Conservation (phyloP, 371 early-diverging fungal species). For the Zychaea mexicana region DNA sequence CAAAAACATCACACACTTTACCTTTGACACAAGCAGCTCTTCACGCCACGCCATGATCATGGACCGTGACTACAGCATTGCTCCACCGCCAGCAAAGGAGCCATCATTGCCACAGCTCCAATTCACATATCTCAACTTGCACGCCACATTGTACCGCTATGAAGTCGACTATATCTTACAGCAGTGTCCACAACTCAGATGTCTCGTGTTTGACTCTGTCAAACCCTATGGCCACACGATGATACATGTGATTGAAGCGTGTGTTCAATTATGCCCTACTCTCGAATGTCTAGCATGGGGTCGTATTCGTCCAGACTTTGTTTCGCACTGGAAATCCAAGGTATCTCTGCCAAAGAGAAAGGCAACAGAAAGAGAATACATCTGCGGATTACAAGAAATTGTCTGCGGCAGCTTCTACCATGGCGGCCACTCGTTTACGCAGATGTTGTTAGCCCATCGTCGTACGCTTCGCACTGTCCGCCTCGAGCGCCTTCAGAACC, state of each 20-base stretch:
- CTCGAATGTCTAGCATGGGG: background rate
- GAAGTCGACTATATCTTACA: background rate
- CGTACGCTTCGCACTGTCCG: background rate
- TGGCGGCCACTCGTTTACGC: background rate
- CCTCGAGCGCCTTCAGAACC: background rate
- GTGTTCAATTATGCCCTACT: background rate
- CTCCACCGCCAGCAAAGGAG: background rate
- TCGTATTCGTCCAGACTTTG: background rate
- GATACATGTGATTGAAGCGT: background rate
- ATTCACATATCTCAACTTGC: constrained; percentile 1
- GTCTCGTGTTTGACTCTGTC: background rate
- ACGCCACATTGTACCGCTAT: background rate
- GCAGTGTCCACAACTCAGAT: background rate
- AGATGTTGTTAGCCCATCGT: background rate
- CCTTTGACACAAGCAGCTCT: background rate
- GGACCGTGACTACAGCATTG: background rate
- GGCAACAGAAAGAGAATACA: background rate
- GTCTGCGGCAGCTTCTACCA: background rate
- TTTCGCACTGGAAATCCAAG: background rate
- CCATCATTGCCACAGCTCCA: background rate
- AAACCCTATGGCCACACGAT: background rate
- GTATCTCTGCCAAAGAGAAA: background rate
- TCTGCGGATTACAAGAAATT: background rate
- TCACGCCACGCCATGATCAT: background rate
- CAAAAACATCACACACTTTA: background rate